Conservation (phyloP, 2,329 filamentous ascomycete genomes). For the Cytospora leucostoma region DNA sequence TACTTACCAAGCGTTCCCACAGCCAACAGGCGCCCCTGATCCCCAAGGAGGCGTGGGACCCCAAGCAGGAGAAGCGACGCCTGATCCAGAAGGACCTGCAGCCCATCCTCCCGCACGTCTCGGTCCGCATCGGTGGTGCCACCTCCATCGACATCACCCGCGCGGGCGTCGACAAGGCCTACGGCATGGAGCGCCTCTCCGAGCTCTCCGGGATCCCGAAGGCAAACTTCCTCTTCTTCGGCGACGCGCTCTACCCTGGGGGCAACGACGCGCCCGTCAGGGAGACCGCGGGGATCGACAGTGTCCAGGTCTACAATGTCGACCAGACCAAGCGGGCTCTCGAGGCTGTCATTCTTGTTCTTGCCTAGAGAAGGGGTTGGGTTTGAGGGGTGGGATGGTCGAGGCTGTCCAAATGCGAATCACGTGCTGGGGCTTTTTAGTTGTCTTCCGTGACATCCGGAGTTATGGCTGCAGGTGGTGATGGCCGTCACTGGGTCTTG, state of each 20-base stretch:
- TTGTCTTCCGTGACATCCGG: too few species aligned
- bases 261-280: constrained; percentile 38
- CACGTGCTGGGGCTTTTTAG: background rate
- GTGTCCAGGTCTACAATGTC: constrained; percentile 25
- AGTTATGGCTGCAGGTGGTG: too few species aligned
- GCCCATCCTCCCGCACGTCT: constrained; percentile 39
- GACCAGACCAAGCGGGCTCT: constrained; percentile 28
- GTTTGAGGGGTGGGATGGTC: background rate
- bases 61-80: constrained; percentile 43
- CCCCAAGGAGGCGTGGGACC: constrained; percentile 42
- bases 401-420: background rate
- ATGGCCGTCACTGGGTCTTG: too few species aligned
- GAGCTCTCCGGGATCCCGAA: constrained; percentile 38
- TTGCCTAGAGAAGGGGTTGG: constrained; percentile 2
- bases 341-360: constrained; percentile 26
- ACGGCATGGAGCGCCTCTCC: constrained; percentile 34
- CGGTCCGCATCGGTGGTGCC: constrained; percentile 44
- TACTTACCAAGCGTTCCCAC: background rate
- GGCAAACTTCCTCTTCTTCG: constrained; percentile 44
- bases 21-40: constrained; percentile 41
- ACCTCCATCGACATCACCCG: constrained; percentile 44
- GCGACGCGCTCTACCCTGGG: constrained; percentile 43
- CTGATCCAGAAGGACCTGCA: constrained; percentile 42
- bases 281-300: constrained; percentile 25
- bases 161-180: constrained; percentile 43